Evolutionary conservation across 306 rosid species (phyloP).

Genomic region (Casuarina cunninghamiana): DNA sequence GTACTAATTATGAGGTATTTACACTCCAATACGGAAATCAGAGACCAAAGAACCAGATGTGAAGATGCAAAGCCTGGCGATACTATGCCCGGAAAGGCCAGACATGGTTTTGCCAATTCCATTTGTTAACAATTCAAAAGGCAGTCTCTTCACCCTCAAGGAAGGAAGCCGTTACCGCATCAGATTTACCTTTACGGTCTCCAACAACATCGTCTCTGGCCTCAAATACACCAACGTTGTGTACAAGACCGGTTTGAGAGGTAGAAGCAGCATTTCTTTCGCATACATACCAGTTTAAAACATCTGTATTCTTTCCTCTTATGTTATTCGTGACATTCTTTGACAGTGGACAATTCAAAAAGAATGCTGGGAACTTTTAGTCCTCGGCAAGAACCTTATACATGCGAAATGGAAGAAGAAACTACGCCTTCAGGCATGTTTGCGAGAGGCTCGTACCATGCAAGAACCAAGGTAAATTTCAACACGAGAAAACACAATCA

Average conservation of each 20-base stretch:
- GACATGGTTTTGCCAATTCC: conserved; percentile 71
- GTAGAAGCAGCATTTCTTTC: conserved; percentile 25
- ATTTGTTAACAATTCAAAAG: conserved; percentile 49
- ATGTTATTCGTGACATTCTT: not conserved
- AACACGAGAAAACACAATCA: not conserved
- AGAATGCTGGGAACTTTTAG: conserved; percentile 87
- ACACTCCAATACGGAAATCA: conserved; percentile 38
- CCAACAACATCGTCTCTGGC: conserved; percentile 78
- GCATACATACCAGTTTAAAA: not conserved
- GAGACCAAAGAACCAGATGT: conserved; percentile 84
- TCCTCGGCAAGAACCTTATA: conserved; percentile 72
- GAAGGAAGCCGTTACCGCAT: conserved; percentile 61
- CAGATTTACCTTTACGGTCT: conserved; percentile 59
- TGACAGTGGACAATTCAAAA: conserved; percentile 68
- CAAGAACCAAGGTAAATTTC: conserved; percentile 66
- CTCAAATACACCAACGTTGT: conserved; percentile 70
- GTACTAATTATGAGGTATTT: not conserved
- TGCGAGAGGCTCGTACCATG: conserved; percentile 82
- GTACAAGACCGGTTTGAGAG: conserved; percentile 79
- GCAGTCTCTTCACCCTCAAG: conserved; percentile 64
- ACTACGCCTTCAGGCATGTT: conserved; percentile 75
- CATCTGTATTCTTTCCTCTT: conserved; percentile 17
- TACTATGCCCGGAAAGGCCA: conserved; percentile 55
- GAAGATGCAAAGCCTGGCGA: conserved; percentile 69
- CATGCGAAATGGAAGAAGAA: conserved; percentile 73